A percentile compares a stretch with the other conserved stretches of the same genome.
phyloP scores from a whole-genome alignment of 768 basidiomycete species.

The Termitomyces sp. region DNA sequence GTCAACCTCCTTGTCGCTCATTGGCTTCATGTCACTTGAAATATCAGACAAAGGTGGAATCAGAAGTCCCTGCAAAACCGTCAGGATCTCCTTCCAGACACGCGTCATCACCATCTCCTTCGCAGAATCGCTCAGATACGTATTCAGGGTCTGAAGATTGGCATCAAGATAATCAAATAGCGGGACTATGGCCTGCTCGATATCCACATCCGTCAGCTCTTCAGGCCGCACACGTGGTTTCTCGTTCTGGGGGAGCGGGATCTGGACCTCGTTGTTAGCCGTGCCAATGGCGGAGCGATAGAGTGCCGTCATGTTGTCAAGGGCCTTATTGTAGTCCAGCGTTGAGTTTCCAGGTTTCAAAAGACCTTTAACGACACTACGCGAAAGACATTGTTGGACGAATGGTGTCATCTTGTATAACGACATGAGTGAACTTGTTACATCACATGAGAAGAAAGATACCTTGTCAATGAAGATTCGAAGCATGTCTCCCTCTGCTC shows the following conservation, averaged over 20 bases:
- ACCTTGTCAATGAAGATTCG: conserved; percentile 98
- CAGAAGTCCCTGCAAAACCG: conserved; percentile 80
- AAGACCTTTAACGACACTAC: conserved; percentile 70
- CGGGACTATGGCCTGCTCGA: conserved; percentile 87
- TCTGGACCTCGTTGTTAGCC: conserved; percentile 66
- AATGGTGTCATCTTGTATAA: conserved; percentile 83
- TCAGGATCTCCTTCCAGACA: conserved; percentile 95
- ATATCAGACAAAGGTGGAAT: conserved; percentile 87
- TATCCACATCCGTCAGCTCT: conserved; percentile 87
- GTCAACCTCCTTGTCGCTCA: conserved; percentile 95
- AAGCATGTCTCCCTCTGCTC: conserved; percentile 94
- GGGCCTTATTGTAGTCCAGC: conserved; percentile 86
- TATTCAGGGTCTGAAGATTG: conserved; percentile 88
- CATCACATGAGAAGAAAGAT: conserved; percentile 10
- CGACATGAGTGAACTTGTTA: not conserved
- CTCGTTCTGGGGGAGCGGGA: conserved; percentile 71
- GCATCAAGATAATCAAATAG: conserved; percentile 96
- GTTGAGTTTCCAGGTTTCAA: conserved; percentile 56
- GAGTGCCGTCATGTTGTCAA: conserved; percentile 78
- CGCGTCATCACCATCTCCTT: conserved; percentile 91
- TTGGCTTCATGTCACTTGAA: conserved; percentile 84
- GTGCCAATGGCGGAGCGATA: conserved; percentile 75
- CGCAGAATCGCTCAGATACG: conserved; percentile 76
- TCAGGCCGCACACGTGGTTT: conserved; percentile 77
- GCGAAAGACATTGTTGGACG: conserved; percentile 83